Evolutionary conservation across 331 rosid species (phyloP), one percentile per base, ranked within the genome.

Genomic region (Malus hybrid): DNA sequence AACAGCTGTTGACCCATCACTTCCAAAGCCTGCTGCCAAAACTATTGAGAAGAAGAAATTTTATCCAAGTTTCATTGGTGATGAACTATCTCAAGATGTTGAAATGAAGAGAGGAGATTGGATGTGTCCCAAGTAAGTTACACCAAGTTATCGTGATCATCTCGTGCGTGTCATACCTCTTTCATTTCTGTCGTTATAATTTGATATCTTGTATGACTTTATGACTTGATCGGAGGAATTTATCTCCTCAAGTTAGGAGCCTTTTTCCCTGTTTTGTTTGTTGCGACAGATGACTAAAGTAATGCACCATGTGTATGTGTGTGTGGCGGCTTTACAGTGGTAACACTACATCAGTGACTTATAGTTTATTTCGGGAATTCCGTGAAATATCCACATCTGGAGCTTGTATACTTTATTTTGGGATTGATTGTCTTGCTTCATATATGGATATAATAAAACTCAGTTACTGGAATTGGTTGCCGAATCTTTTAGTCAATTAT

Each of bases 61-160:
- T 42, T 52, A 85, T 70, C 61, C 7, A 28, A 74, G 76, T 70
- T 73, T 69, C 50, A 48, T 11, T 24, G 80, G 80, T 31, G 84
- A 63, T 65, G 78, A 39, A 31, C 63, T 24, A 50, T 73, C 86
- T 20, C 78, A 77, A 56, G 76, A 81, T 75, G 86, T 80, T 71
- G 93, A 87, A 83, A 85, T 87, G 92, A 90, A 76, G 93, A 78
- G 78, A 74, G 91, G 95, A 69, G 97, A 90, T 81, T 94, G 99
- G 99, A 84, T 78, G 76, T 94, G 99, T 85, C 77, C 86, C 48
- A 92, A 88, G 99, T 94, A 80, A 88, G 97, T 87, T 56, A 33
- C 70, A 64, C 65, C 20, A 52, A 42, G 67, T 77, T 59, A 52
- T 79, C 60, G 27, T 50, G 66, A 57, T 48, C 46, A 61, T 72